Evolutionary conservation across 2,329 filamentous ascomycete species (phyloP).

Genomic region (Nothopassalora personata): DNA sequence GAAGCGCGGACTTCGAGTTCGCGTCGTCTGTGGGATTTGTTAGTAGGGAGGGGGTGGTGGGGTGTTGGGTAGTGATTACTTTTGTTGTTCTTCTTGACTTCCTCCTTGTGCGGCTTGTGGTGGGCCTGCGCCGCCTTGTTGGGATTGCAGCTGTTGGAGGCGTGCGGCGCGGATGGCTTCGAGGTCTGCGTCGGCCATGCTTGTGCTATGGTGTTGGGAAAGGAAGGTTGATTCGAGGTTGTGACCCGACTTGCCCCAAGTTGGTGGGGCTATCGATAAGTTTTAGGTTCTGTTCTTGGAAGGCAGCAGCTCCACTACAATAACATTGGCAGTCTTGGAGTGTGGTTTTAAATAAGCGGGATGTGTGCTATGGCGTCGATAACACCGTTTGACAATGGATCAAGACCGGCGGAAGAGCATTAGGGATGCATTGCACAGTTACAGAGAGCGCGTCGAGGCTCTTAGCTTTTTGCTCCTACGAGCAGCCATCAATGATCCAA

Average conservation of each 20-base stretch:
- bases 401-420: background rate
- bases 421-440: background rate
- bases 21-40: slow-evolving; percentile 24
- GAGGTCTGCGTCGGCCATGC: slow-evolving; percentile 62
- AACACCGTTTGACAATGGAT: background rate
- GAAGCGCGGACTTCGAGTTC: slow-evolving; percentile 66
- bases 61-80: slow-evolving; percentile 42
- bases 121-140: slow-evolving; percentile 39
- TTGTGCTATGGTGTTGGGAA: background rate
- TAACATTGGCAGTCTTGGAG: background rate
- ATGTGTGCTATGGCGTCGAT: background rate
- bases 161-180: slow-evolving; percentile 85
- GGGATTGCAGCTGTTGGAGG: slow-evolving; percentile 83
- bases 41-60: slow-evolving; percentile 29
- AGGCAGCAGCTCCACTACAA: background rate
- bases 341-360: background rate
- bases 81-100: slow-evolving; percentile 53
- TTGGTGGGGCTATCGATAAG: background rate
- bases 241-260: too few species aligned
- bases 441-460: background rate
- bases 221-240: too few species aligned
- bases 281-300: background rate
- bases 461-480: background rate
- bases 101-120: slow-evolving; percentile 40
- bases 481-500: background rate